Evolutionary conservation across 1,284 basidiomycete genomes (phyloP).

Genomic region (Coniferiporia sulphurascens): DNA sequence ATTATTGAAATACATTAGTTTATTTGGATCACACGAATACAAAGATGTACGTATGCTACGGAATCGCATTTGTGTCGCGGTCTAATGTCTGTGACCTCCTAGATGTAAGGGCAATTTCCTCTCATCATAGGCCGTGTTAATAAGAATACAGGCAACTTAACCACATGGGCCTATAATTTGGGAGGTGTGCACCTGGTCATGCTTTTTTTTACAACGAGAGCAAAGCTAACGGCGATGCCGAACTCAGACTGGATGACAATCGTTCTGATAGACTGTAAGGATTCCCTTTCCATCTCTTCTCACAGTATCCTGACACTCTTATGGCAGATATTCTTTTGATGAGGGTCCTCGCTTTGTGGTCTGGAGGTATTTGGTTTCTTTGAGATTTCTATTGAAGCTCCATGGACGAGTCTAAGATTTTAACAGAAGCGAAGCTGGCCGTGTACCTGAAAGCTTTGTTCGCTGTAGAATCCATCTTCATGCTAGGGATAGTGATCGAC

Average conservation of each 20-base stretch:
- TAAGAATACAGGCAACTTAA: no score
- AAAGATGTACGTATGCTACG: no score
- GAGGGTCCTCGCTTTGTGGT: conserved; percentile 4
- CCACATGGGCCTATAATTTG: no score
- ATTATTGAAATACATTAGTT: no score
- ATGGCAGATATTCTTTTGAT: conserved; percentile 4
- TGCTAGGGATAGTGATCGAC: neutral
- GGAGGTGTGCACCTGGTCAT: no score
- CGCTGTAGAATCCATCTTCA: neutral
- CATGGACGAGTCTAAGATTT: neutral
- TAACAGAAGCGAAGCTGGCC: neutral
- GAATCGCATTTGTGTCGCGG: no score
- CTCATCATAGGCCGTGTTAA: no score
- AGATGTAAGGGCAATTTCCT: no score
- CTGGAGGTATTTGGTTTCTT: neutral
- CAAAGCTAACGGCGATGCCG: neutral
- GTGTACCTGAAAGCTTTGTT: neutral
- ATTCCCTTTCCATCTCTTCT: neutral
- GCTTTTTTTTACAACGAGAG: neutral
- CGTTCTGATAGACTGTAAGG: conserved; percentile 5
- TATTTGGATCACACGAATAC: no score
- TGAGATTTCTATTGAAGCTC: neutral
- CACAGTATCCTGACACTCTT: neutral
- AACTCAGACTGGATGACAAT: conserved; percentile 1
- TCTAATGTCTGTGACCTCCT: no score